Evolutionary conservation across 306 rosid genomes (phyloP).

Genomic region (Sindora glabra): DNA sequence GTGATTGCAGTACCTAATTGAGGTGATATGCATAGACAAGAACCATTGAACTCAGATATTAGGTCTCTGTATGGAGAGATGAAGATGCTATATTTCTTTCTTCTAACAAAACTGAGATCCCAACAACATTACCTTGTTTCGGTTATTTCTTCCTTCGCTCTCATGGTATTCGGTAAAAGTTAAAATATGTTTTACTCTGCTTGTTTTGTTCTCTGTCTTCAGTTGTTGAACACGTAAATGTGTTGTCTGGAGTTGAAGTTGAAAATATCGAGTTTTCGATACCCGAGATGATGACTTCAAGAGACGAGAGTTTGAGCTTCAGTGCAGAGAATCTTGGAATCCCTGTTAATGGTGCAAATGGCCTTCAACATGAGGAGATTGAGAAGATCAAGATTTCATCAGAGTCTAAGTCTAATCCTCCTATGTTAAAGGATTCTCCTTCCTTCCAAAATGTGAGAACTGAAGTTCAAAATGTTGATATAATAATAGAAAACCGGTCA

Average conservation of each 20-base stretch:
- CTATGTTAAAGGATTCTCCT: constrained; percentile 9
- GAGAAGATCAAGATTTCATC: neutral
- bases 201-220: too few species aligned
- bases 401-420: constrained; percentile 16
- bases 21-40: too few species aligned
- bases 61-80: too few species aligned
- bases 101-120: too few species aligned
- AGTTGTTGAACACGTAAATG: neutral
- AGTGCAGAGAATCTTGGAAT: neutral
- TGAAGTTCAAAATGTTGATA: constrained; percentile 10
- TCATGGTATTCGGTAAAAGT: too few species aligned
- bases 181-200: too few species aligned
- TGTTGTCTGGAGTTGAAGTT: neutral
- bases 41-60: too few species aligned
- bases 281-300: neutral
- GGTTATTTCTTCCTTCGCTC: too few species aligned
- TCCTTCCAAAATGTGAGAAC: constrained; percentile 3
- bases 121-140: too few species aligned
- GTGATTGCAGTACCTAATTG: too few species aligned
- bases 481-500: constrained; percentile 6
- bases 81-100: too few species aligned
- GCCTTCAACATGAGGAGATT: neutral
- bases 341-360: neutral
- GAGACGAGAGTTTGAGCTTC: neutral
- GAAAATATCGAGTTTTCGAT: constrained; percentile 8